Conservation (phyloP, 2,329 filamentous ascomycete species). For the Hypoxylon sp. region DNA sequence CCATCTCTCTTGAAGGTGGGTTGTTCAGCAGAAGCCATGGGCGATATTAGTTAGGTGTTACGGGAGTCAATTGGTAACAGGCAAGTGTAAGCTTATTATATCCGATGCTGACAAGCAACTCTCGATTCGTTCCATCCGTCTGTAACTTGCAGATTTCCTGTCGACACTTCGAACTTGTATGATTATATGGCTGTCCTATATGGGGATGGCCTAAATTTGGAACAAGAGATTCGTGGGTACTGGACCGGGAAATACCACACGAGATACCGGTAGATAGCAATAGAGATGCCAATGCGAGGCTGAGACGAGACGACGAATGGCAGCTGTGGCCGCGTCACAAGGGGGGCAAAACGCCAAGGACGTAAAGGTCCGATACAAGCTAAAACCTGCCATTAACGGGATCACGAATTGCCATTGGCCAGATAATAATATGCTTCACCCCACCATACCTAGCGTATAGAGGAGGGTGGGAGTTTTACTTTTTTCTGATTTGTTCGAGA, state of each 20-base stretch:
- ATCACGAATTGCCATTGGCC: conserved; percentile 33
- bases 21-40: conserved; percentile 9
- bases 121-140: not conserved
- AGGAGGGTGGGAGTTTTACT: conserved; percentile 3
- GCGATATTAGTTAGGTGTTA: conserved; percentile 6
- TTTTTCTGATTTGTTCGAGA: conserved; percentile 23
- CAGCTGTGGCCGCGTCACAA: conserved; percentile 11
- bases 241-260: not conserved
- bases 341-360: not conserved
- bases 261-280: not conserved
- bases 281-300: conserved; percentile 27
- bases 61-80: conserved; percentile 7
- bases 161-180: not conserved
- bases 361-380: conserved; percentile 34
- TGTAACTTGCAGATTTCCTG: not conserved
- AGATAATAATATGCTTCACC: conserved; percentile 4
- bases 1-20: not conserved
- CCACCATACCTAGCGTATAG: not conserved
- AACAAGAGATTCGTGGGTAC: not conserved
- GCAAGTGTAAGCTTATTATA: not conserved
- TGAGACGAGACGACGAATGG: conserved; percentile 24
- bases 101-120: not conserved
- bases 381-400: conserved; percentile 25
- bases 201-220: not conserved
- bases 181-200: not conserved